phyloP scores from a whole-genome alignment of 805 yeast genomes.

The Yamadazyma olivae region DNA sequence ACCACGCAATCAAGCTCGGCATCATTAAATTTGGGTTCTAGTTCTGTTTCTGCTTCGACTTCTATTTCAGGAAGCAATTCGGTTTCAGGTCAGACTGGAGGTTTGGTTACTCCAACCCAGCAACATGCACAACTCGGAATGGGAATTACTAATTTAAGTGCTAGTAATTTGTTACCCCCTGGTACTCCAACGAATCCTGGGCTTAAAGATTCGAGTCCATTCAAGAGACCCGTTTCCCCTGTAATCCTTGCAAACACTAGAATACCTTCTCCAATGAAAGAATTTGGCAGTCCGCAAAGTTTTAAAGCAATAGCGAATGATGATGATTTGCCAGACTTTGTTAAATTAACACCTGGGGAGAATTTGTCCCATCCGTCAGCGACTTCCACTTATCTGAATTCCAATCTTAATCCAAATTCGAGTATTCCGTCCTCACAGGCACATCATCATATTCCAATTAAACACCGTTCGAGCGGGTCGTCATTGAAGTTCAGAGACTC shows the following conservation, averaged over 20 bases:
- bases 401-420: constrained; percentile 2
- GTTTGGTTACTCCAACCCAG: not conserved
- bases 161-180: constrained; percentile 2
- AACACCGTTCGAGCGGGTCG: constrained; percentile 20
- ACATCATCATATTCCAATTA: constrained; percentile 2
- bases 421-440: not conserved
- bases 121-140: constrained; percentile 2
- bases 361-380: constrained; percentile 4
- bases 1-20: not conserved
- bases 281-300: constrained; percentile 8
- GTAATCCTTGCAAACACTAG: constrained; percentile 14
- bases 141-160: constrained; percentile 8
- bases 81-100: not conserved
- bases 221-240: constrained; percentile 49
- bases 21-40: not conserved
- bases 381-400: constrained; percentile 1
- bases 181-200: constrained; percentile 4
- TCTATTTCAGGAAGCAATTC: not conserved
- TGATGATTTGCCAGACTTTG: constrained; percentile 14
- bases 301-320: constrained; percentile 7
- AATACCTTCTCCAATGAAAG: constrained; percentile 16
- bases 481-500: constrained; percentile 34
- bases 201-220: constrained; percentile 30
- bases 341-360: constrained; percentile 13
- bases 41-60: not conserved